Evolutionary conservation across 1,139 yeast species (phyloP).

Genomic region (Pichia norvegensis): DNA sequence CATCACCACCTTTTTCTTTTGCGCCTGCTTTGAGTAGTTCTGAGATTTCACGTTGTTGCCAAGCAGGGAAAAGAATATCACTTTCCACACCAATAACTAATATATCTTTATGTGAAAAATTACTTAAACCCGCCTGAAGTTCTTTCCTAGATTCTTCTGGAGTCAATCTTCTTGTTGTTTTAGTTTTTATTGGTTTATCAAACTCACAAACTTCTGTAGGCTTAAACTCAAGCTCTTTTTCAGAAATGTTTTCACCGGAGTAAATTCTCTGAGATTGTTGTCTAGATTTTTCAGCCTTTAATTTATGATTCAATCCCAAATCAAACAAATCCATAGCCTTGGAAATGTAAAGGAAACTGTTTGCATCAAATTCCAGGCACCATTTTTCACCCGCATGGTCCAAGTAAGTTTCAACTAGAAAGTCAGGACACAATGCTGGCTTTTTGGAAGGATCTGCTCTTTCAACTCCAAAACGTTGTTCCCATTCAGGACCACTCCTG

Average conservation of each 20-base stretch:
- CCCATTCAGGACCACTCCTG: constrained; percentile 97
- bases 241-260: constrained; percentile 22
- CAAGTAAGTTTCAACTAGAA: constrained; percentile 80
- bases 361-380: constrained; percentile 85
- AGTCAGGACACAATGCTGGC: constrained; percentile 91
- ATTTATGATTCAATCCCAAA: constrained; percentile 47
- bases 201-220: constrained; percentile 30
- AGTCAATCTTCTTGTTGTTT: constrained; percentile 31
- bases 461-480: constrained; percentile 79
- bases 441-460: constrained; percentile 71
- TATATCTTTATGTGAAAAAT: constrained; percentile 56
- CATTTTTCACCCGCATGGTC: constrained; percentile 95
- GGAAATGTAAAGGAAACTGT: constrained; percentile 76
- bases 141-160: constrained; percentile 53
- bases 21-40: constrained; percentile 44
- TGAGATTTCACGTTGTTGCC: constrained; percentile 87
- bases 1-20: constrained; percentile 29
- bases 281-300: constrained; percentile 38
- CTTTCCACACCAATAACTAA: constrained; percentile 87
- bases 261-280: constrained; percentile 31
- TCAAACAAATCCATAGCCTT: constrained; percentile 95
- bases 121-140: constrained; percentile 54
- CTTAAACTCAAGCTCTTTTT: constrained; percentile 24
- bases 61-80: constrained; percentile 83
- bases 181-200: constrained; percentile 48